A percentile compares a stretch with the other conserved stretches of the same genome.
Conservation (phyloP, 805 yeast genomes). For the Yarrowia divulgata region DNA sequence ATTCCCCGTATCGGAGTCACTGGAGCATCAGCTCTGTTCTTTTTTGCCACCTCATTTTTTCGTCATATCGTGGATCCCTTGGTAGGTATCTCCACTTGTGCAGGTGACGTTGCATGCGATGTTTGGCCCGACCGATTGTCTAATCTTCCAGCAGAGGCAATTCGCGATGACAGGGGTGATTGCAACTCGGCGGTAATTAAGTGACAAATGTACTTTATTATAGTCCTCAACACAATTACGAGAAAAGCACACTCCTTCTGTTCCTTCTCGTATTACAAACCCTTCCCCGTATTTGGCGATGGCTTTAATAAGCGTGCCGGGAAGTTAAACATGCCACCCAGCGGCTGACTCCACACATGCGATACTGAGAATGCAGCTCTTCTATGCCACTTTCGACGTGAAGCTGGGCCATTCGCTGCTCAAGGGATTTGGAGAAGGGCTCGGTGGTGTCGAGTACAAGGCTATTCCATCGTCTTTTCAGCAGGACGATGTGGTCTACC, state of each 20-base stretch:
- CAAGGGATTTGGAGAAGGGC: conserved; percentile 12
- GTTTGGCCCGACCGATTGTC: too few relatives aligned
- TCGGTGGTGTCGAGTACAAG: conserved; percentile 28
- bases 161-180: too few relatives aligned
- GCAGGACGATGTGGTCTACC: conserved; percentile 33
- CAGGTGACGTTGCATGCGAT: background rate
- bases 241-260: too few relatives aligned
- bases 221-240: too few relatives aligned
- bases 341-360: conserved; percentile 3
- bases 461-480: conserved; percentile 35
- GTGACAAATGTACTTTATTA: too few relatives aligned
- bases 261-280: background rate
- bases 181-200: too few relatives aligned
- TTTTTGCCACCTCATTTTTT: conserved; percentile 2
- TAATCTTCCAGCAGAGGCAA: too few relatives aligned
- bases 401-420: conserved; percentile 36
- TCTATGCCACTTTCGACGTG: conserved; percentile 38
- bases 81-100: conserved; percentile 8
- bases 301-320: conserved; percentile 2
- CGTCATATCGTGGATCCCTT: background rate
- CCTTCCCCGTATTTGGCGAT: conserved; percentile 1
- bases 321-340: conserved; percentile 2
- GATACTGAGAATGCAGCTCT: conserved; percentile 27
- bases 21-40: background rate
- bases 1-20: conserved; percentile 35